Conservation (phyloP, 208 protist genomes). For the Leishmania tropica region DNA sequence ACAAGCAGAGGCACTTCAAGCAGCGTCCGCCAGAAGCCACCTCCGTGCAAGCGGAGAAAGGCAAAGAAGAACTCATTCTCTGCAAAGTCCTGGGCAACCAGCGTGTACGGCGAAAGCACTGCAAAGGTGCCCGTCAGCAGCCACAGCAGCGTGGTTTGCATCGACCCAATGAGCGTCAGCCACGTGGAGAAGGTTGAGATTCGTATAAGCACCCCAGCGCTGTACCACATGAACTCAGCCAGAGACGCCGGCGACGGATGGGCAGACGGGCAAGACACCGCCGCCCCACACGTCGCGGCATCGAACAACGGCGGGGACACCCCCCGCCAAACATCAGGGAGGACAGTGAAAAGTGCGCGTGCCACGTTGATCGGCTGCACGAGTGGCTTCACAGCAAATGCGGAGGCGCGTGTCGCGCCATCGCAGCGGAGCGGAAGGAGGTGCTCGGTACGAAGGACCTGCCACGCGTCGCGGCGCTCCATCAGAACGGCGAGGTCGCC, state of each 20-base stretch:
- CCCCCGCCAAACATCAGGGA: constrained; percentile 14
- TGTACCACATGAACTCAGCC: constrained; percentile 9
- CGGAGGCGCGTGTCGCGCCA: not conserved
- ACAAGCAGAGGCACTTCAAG: constrained; percentile 14
- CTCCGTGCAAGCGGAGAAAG: constrained; percentile 7
- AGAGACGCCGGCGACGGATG: not conserved
- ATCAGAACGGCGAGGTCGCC: constrained; percentile 17
- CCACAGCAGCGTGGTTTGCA: constrained; percentile 22
- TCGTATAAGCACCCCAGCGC: constrained; percentile 16
- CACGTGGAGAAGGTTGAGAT: constrained; percentile 24
- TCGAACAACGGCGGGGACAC: constrained; percentile 13
- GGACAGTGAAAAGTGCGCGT: constrained; percentile 17
- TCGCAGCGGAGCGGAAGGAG: constrained; percentile 20
- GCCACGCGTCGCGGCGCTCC: constrained; percentile 17
- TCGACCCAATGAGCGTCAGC: constrained; percentile 17
- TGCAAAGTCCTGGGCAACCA: not conserved
- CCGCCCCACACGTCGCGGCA: constrained; percentile 11
- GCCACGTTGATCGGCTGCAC: constrained; percentile 27
- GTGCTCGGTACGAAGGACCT: constrained; percentile 16
- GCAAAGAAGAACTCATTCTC: constrained; percentile 21
- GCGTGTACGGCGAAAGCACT: constrained; percentile 17
- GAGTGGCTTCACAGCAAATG: not conserved
- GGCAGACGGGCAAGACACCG: no score
- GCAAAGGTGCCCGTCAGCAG: constrained; percentile 14
- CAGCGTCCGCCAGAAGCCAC: constrained; percentile 17